Conservation (phyloP, 768 basidiomycete genomes). For the Sistotremastrum niveocremeum region DNA sequence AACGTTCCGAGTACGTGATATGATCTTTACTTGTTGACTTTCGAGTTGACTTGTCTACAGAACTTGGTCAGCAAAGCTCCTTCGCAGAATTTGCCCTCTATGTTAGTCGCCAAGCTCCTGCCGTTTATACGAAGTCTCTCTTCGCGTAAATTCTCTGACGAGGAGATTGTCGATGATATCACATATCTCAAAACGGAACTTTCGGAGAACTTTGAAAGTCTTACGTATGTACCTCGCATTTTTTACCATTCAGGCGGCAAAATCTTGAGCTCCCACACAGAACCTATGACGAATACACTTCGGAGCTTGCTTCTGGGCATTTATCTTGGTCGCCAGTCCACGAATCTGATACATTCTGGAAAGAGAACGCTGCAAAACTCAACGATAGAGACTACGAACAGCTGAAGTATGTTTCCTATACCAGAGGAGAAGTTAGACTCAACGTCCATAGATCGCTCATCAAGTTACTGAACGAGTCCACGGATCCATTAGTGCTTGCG, state of each 20-base stretch:
- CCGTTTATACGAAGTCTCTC: slow-evolving; percentile 79
- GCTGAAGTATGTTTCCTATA: slow-evolving; percentile 47
- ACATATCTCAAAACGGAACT: slow-evolving; percentile 80
- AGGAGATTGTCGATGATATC: slow-evolving; percentile 88
- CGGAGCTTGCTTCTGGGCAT: slow-evolving; percentile 81
- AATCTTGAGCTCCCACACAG: slow-evolving; percentile 23
- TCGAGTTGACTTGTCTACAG: slow-evolving; percentile 23
- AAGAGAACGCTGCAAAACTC: slow-evolving; percentile 78
- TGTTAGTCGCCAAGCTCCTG: slow-evolving; percentile 79
- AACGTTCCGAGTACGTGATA: slow-evolving; percentile 58
- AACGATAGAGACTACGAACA: slow-evolving; percentile 78
- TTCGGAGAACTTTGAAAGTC: slow-evolving; percentile 69
- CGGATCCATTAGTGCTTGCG: slow-evolving; percentile 68
- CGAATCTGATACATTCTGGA: slow-evolving; percentile 96
- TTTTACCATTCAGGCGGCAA: neutral
- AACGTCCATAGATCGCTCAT: slow-evolving; percentile 47
- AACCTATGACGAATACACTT: slow-evolving; percentile 92
- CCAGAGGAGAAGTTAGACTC: neutral
- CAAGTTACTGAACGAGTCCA: slow-evolving; percentile 51
- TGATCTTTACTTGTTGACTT: neutral
- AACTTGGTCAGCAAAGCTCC: slow-evolving; percentile 89
- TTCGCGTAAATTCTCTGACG: slow-evolving; percentile 83
- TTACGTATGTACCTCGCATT: slow-evolving; percentile 50
- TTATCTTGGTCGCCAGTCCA: slow-evolving; percentile 94
- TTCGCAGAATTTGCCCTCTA: slow-evolving; percentile 74